These are phyloP conservation scores for Penicillium psychrosexuale DNA, from an alignment of 2,329 filamentous ascomycete genomes.

Conservation along the genomic window DNA sequence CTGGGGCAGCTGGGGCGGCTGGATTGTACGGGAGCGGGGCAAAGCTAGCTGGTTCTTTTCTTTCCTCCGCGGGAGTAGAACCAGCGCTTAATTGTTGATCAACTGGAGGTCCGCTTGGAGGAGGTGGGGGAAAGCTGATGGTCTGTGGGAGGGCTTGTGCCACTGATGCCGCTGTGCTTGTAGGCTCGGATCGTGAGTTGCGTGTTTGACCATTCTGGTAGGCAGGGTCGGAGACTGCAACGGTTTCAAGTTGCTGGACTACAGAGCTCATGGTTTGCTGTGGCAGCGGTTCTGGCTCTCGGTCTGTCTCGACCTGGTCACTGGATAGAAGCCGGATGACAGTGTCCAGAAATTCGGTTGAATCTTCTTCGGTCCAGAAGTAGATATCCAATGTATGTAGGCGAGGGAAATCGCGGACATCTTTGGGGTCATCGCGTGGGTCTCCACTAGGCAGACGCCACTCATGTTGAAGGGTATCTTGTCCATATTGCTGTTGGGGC, in stretches of 20 bases:
- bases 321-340: conserved; percentile 34
- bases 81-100: conserved; percentile 15
- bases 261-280: conserved; percentile 54
- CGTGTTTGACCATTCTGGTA: conserved; percentile 46
- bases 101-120: conserved; percentile 21
- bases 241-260: conserved; percentile 61
- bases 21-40: conserved; percentile 63
- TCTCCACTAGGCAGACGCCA: conserved; percentile 59
- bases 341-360: conserved; percentile 52
- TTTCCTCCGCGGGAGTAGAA: conserved; percentile 19
- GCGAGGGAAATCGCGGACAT: conserved; percentile 50
- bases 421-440: conserved; percentile 51
- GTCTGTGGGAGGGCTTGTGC: conserved; percentile 20
- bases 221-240: conserved; percentile 55
- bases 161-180: conserved; percentile 14
- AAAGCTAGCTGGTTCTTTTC: conserved; percentile 37
- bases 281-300: conserved; percentile 37
- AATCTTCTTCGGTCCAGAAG: conserved; percentile 61
- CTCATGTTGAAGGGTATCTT: conserved; percentile 40
- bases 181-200: conserved; percentile 35
- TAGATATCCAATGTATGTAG: conserved; percentile 63
- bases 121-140: conserved; percentile 27
- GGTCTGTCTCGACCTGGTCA: conserved; percentile 50
- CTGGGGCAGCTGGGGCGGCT: conserved; percentile 62
- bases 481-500: conserved; percentile 23